Percentiles rank a stretch among this genome's conserved stretches.
These are phyloP conservation scores for Haematococcus sp. DNA, from an alignment of 139 green algal genomes.

Conservation along the genomic window DNA sequence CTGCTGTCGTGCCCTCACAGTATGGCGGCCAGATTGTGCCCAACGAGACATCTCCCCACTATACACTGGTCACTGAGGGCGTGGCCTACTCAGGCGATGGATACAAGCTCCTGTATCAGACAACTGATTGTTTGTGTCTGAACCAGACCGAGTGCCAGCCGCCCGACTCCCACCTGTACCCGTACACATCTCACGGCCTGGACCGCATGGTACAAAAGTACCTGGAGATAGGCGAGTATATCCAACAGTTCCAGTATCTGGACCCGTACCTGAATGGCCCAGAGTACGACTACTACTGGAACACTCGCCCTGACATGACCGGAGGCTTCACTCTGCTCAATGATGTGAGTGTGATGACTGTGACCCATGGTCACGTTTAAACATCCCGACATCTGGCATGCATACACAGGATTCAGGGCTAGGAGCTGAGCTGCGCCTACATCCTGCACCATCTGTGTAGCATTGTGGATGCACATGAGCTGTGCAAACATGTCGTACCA, in stretches of 20 bases:
- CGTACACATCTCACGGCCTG: constrained; percentile 1
- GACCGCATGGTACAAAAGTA: constrained; percentile 12
- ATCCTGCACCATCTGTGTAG: no score
- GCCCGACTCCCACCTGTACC: neutral
- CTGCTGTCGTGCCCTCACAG: no score
- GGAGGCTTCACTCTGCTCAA: neutral
- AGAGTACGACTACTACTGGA: constrained; percentile 16
- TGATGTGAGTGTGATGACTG: no score
- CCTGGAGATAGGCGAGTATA: constrained; percentile 10
- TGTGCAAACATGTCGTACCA: no score
- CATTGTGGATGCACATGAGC: no score
- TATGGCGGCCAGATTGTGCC: neutral
- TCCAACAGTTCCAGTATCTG: constrained; percentile 2
- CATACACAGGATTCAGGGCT: no score
- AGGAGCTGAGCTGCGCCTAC: no score
- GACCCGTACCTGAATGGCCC: constrained; percentile 15
- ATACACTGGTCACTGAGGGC: constrained; percentile 3
- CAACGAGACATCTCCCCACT: constrained; percentile 1
- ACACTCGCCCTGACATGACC: constrained; percentile 7
- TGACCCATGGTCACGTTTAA: no score
- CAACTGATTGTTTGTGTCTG: neutral
- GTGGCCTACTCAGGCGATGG: constrained; percentile 1
- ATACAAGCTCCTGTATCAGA: neutral
- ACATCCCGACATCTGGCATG: no score
- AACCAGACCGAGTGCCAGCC: constrained; percentile 9